These are phyloP conservation scores for Eimeria brunetti DNA, from an alignment of 169 alveolate species.

Conservation along the genomic window DNA sequence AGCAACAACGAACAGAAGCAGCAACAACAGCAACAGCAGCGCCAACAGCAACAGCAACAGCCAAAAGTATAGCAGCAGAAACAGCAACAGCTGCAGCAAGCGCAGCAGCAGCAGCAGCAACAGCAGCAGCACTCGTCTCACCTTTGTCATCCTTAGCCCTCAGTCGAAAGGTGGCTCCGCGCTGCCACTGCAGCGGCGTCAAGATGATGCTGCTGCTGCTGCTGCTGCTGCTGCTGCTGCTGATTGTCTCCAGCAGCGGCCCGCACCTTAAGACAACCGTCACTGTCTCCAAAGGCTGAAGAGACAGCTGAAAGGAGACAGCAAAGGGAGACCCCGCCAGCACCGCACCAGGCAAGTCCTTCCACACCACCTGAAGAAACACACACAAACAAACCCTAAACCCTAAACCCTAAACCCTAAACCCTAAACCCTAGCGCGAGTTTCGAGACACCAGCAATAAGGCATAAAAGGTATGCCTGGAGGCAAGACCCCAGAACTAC, in stretches of 20 bases:
- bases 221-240: neutral
- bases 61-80: neutral
- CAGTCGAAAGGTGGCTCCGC: conserved; percentile 20
- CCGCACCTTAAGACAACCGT: conserved; percentile 4
- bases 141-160: conserved; percentile 31
- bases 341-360: conserved; percentile 2
- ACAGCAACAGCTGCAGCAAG: neutral
- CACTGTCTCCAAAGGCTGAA: conserved; percentile 11
- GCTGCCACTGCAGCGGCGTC: conserved; percentile 42
- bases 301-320: conserved; percentile 1
- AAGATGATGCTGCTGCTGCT: neutral
- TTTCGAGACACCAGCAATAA: too few relatives aligned
- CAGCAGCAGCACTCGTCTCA: neutral
- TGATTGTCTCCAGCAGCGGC: conserved; percentile 5
- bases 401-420: conserved; percentile 28
- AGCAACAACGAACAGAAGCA: too few relatives aligned
- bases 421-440: neutral
- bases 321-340: neutral
- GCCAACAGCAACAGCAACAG: neutral
- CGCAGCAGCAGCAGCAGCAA: neutral
- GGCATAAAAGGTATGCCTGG: too few relatives aligned
- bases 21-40: neutral
- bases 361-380: conserved; percentile 27
- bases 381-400: neutral
- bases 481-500: neutral